Evolutionary conservation across 1,284 basidiomycete species (phyloP), one percentile per base, ranked within the genome.

Genomic region (Microstroma glucosiphilum): DNA sequence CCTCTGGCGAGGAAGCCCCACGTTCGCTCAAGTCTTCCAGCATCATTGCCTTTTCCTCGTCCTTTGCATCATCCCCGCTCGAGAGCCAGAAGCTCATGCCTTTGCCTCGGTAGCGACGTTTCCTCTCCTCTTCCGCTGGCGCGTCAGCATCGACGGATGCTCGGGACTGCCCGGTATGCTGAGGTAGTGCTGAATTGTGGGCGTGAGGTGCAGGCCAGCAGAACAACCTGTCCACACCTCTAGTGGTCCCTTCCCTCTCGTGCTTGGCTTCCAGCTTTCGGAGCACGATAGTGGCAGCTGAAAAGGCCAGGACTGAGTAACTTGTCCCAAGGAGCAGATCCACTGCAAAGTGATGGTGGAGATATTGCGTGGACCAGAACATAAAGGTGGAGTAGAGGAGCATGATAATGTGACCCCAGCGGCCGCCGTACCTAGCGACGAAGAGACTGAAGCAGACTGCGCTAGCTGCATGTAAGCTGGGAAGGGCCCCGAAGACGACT

Each of bases 401-500:
- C 40, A 67, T 66, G 15, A 55, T n/a, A 13, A 67, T 43, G 0
- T 65, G 65, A 1, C 62, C 49, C 51, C 61, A 65, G 0, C 56
- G 54, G 41, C 63, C 65, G 19, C 60, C 63, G 60, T 72, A 72
- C 0, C 72, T 61, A 13, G 59, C 55, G 19, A 67, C 65, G 58
- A 60, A 73, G 8, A 72, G 57, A 17, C 56, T 56, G 54, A 60
- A 61, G 63, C 72, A 73, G 41, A 70, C 61, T 13, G 65, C 58
- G 0, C 68, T 73, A n/a, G 70, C 71, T 17, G 72, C 72, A 58
- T 73, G 70, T 1, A 73, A 60, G 2, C 64, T 66, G 9, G 72
- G 70, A n/a, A 73, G 23, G 8, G 72, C 71, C 19, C 67, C 70
- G 40, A 72, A 71, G 0, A 70, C 68, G 53, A 59, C 23, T 0